These are phyloP conservation scores for Magnaporthiopsis rhizophila DNA, from an alignment of 2,329 filamentous ascomycete species.

Conservation along the genomic window DNA sequence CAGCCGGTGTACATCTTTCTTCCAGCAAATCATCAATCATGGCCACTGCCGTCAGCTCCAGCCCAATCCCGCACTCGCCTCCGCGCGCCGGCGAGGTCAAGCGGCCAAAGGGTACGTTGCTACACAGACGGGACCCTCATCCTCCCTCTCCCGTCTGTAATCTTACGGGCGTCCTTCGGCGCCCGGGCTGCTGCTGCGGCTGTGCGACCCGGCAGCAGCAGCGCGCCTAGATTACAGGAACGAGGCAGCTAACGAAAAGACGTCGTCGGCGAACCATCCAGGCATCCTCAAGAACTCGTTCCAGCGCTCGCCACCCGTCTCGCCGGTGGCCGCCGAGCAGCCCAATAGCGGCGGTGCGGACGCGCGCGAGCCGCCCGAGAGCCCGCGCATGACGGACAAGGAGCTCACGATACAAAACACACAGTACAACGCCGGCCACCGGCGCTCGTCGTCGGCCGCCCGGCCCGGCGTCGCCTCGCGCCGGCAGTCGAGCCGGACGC, in stretches of 20 bases:
- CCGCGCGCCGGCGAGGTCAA: constrained; percentile 28
- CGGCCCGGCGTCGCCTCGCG: constrained; percentile 58
- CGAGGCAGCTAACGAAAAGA: background rate
- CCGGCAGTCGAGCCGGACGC: constrained; percentile 53
- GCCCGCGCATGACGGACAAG: constrained; percentile 57
- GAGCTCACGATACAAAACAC: constrained; percentile 93
- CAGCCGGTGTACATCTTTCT: background rate
- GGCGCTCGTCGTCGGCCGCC: constrained; percentile 70
- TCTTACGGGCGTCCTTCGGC: background rate
- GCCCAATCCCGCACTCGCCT: constrained; percentile 32
- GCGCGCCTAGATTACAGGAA: background rate
- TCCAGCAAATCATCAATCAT: constrained; percentile 22
- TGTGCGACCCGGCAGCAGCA: background rate
- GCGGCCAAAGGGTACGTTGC: constrained; percentile 36
- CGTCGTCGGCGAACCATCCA: constrained; percentile 25
- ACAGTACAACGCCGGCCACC: constrained; percentile 83
- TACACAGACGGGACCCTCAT: background rate
- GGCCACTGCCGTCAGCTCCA: constrained; percentile 30
- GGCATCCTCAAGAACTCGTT: constrained; percentile 93
- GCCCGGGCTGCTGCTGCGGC: background rate
- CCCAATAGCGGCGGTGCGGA: constrained; percentile 8
- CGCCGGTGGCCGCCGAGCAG: constrained; percentile 27
- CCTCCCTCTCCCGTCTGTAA: background rate
- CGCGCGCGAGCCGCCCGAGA: constrained; percentile 23
- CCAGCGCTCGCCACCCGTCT: constrained; percentile 49